Evolutionary conservation across 2,329 filamentous ascomycete genomes (phyloP), one percentile per base, ranked within the genome.

Genomic region (Fusarium guadeloupense): DNA sequence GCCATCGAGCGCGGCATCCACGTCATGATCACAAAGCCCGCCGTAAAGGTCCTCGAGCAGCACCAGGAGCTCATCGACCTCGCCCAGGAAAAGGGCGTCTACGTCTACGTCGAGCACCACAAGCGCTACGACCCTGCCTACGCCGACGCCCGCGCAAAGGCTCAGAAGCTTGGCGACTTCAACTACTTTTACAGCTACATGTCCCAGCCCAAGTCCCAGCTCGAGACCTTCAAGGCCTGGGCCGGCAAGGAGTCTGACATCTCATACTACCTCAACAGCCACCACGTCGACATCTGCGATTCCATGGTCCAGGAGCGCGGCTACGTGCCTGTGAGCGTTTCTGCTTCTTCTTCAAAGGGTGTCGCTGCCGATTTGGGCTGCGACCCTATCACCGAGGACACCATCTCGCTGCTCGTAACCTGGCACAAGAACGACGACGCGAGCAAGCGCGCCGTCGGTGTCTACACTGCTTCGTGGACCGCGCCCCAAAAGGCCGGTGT

Each of bases 131-230:
- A 97, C 75, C 93, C 93, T 3, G 92, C 92, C 19, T 97, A 97
- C 80, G 87, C 91, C 13, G 93, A 97, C 75, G 94, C 94, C 13
- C 86, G 89, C 43, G 89, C 89, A 78, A 88, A 89, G 68, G 91
- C 92, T 13, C 80, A 86, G 72, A 87, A 82, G 47, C 81, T 97
- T 8, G 93, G 93, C 64, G 92, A 97, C 78, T 97, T 97, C 86
- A 97, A 96, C 82, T 97, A 97, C 83, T 97, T 96, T 76, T 97
- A 97, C 84, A 90, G 86, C 69, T 97, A 97, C 85, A 96, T 97
- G 93, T 92, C 88, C 43, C 93, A 97, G 81, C 91, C 89, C 58
- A 96, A 96, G 80, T 92, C 84, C 44, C 93, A 96, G 79, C 85
- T 97, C 41, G 91, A 96, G 81, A 97, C 93, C 1, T 97, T 97